Evolutionary conservation across 306 rosid species (phyloP).

Genomic region (Elaeagnus macrophylla): DNA sequence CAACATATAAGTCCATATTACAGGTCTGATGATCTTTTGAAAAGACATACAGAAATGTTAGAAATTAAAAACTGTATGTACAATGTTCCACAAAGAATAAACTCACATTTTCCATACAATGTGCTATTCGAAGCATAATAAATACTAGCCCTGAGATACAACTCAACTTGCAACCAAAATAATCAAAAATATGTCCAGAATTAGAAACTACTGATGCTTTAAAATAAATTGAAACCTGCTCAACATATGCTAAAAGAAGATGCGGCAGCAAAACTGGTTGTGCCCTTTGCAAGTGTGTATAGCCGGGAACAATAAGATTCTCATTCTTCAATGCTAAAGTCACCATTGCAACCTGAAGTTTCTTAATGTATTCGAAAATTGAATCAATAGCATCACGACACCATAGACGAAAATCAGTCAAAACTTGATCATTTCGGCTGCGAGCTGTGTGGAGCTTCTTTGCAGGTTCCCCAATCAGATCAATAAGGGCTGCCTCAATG

Average conservation of each 20-base stretch:
- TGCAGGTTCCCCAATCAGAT: slow-evolving; percentile 88
- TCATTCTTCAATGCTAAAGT: slow-evolving; percentile 54
- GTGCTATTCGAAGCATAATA: no score
- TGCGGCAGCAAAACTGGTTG: slow-evolving; percentile 86
- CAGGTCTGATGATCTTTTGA: no score
- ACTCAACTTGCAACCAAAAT: neutral
- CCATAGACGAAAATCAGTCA: slow-evolving; percentile 79
- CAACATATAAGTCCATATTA: no score
- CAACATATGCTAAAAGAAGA: slow-evolving; percentile 80
- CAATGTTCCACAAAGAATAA: no score
- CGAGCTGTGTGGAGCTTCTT: slow-evolving; percentile 93
- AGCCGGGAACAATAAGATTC: slow-evolving; percentile 85
- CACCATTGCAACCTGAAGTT: slow-evolving; percentile 63
- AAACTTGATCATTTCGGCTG: slow-evolving; percentile 79
- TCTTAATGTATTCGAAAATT: slow-evolving; percentile 33
- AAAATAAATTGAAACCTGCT: slow-evolving; percentile 50
- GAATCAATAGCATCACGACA: slow-evolving; percentile 82
- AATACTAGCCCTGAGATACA: no score
- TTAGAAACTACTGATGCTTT: neutral
- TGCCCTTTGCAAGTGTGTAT: slow-evolving; percentile 86
- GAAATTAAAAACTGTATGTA: no score
- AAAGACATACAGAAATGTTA: no score
- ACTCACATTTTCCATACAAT: no score
- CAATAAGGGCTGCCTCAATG: slow-evolving; percentile 89
- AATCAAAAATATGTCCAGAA: neutral